Base-by-base conservation (phyloP, 768 basidiomycete genomes). In the Lanmaoa pseudosensibilis region DNA sequence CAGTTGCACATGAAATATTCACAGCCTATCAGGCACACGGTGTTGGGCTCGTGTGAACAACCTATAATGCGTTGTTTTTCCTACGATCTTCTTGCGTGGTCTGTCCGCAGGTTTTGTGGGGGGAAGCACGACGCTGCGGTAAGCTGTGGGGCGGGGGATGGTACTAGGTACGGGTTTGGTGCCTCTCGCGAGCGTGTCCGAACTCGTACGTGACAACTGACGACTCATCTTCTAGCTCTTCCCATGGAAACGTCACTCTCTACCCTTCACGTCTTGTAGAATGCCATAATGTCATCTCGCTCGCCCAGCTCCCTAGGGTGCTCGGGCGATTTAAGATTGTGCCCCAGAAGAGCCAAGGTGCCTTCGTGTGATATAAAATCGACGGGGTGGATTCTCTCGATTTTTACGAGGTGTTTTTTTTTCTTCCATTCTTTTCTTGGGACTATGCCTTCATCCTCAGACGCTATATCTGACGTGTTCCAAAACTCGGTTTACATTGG, bases 401-500 rank as follows among this genome's bases (percentile, higher is more conserved):
- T 36, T 50, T 10, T 38, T 23, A n/a, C 50, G 2, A 12, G 15
- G 9, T 13, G 2, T 13, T 16, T 21, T 27, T 23, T 32, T n/a
- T 10, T 18, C 8, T n/a, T n/a, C n/a, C n/a, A n/a, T n/a, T n/a
- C n/a, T 18, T 15, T 12, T 25, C 39, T 16, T 33, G 7, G 3
- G 2, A 43, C 10, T 16, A 62, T 50, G 60, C 3, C 41, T 16
- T 34, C 57, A 3, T 8, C 45, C 15, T 32, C 48, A 2, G 43
- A 32, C 18, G 10, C 44, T 39, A 2, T 18, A 2, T 34, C 48
- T 1, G 2, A 11, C 34, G 1, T 23, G 21, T 54, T 66, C 54
- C 61, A 67, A 30, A 58, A 38, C 37, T 55, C 61, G 7, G 0
- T 46, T 13, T 67, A 61, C 23, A 8, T 67, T 2, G 67, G 57